Conservation (phyloP, 2,329 filamentous ascomycete genomes). For the Penicillium brevicompactum region DNA sequence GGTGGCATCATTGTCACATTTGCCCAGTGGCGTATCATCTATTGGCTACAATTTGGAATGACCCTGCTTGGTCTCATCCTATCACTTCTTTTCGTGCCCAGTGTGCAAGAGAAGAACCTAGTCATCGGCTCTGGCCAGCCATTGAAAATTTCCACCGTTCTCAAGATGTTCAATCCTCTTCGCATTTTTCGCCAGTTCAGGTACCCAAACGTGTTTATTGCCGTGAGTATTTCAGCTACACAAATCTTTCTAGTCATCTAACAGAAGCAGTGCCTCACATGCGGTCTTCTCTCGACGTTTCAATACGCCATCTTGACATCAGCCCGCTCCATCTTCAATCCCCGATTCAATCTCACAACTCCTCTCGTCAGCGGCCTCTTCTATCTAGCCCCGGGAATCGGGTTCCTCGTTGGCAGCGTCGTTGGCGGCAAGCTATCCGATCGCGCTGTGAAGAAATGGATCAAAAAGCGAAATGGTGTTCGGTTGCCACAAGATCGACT, state of each 20-base stretch:
- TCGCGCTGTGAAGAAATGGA: conserved; percentile 65
- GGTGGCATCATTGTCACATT: conserved; percentile 79
- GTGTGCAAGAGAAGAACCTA: conserved; percentile 64
- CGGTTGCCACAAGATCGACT: conserved; percentile 71
- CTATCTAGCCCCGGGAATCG: conserved; percentile 71
- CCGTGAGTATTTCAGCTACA: conserved; percentile 34
- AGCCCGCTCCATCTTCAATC: conserved; percentile 73
- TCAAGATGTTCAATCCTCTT: conserved; percentile 62
- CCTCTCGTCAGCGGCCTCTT: conserved; percentile 71
- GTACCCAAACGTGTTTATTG: conserved; percentile 69
- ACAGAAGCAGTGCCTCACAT: conserved; percentile 33
- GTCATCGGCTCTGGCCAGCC: conserved; percentile 50
- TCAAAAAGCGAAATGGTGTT: conserved; percentile 57
- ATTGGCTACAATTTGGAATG: conserved; percentile 74
- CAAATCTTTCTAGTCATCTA: background rate
- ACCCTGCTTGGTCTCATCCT: conserved; percentile 62
- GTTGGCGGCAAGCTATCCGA: conserved; percentile 71
- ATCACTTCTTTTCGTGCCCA: conserved; percentile 67
- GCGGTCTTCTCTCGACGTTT: conserved; percentile 65
- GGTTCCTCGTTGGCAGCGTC: conserved; percentile 70
- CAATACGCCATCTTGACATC: conserved; percentile 70
- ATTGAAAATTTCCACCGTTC: conserved; percentile 45
- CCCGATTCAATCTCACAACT: conserved; percentile 67
- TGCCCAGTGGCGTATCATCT: conserved; percentile 72
- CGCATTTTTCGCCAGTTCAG: conserved; percentile 62